Percentiles rank a stretch among this genome's conserved stretches.
phyloP scores from a whole-genome alignment of 1,284 basidiomycete genomes.

The Trichosporon sp. region DNA sequence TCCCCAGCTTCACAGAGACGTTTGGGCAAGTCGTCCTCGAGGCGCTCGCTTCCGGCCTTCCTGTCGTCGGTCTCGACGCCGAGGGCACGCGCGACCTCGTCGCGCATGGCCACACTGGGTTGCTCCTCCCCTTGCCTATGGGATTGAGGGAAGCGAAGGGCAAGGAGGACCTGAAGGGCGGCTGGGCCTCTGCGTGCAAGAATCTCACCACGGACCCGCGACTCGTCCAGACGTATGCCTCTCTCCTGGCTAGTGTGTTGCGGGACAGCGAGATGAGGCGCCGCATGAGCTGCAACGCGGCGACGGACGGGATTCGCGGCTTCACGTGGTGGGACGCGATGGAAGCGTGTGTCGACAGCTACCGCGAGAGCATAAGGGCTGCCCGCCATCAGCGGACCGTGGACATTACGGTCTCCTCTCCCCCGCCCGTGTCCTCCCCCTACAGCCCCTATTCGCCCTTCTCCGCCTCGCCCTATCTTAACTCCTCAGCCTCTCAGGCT shows the following conservation, averaged over 20 bases:
- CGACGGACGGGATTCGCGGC: conserved; percentile 55
- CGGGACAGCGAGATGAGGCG: conserved; percentile 52
- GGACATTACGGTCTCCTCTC: neutral
- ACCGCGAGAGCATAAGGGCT: conserved; percentile 56
- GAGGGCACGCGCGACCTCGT: conserved; percentile 65
- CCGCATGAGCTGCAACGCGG: conserved; percentile 57
- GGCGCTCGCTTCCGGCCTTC: conserved; percentile 62
- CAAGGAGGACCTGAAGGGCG: conserved; percentile 25
- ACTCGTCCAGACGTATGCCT: conserved; percentile 57
- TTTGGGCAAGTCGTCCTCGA: conserved; percentile 65
- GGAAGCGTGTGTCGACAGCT: conserved; percentile 62
- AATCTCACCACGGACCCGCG: conserved; percentile 45
- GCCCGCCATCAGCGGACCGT: conserved; percentile 28
- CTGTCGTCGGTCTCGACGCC: conserved; percentile 63
- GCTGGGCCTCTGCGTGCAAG: conserved; percentile 19
- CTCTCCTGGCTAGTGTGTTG: conserved; percentile 55
- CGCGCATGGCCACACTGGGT: conserved; percentile 58
- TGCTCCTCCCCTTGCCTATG: conserved; percentile 54
- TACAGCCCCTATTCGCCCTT: conserved; percentile 2
- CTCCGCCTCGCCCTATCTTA: neutral
- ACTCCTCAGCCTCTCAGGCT: neutral
- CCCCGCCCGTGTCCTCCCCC: neutral
- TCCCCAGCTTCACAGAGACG: conserved; percentile 63
- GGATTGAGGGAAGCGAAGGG: conserved; percentile 32
- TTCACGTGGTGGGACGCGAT: conserved; percentile 63